Evolutionary conservation across 352 stramenopile genomes (phyloP), one percentile per base, ranked within the genome.

Genomic region (Pythium guiyangense): DNA sequence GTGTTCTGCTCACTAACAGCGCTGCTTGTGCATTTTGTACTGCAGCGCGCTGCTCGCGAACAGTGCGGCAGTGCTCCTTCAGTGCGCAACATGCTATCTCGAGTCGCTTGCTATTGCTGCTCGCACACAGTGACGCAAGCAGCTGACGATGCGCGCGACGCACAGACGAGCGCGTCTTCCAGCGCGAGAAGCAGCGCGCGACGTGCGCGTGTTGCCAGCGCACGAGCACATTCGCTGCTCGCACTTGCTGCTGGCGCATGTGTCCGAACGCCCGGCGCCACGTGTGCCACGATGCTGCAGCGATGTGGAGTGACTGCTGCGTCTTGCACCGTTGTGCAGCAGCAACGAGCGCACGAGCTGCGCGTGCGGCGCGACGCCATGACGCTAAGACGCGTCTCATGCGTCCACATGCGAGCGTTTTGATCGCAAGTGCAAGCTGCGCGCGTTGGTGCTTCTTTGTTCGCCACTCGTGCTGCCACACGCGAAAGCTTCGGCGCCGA

Each of bases 131-230:
- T 0, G 37, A 54, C 22, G 62, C 46, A 10, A 79, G 49, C 6
- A 81, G 46, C 3, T 40, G 40, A 0, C 57, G 64, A 42, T 81
- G 59, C 3, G 70, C 60, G 29, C 64, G 71, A 1, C 64, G 65
- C 42, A 77, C 47, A 0, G 12, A 46, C 72, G 64, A 81, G 1
- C 43, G 62, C 12, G 62, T 49, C 54, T 77, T 79, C 72, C 72
- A 81, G 2, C 42, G 53, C 9, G 66, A 52, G 22, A 81, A 81
- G 26, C 34, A 67, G 11, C 31, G 46, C 6, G 62, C 52, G 9
- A 74, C 22, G 6, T 64, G 64, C 45, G 61, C 48, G 37, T 51
- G 50, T 43, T 74, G 60, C 64, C 71, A 71, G 27, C 44, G 69
- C n/a, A 25, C 64, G 14, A 70, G 15, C 27, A 63, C 69, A 0